Conservation (phyloP, 352 stramenopile species). For the Globisporangium middletonii region DNA sequence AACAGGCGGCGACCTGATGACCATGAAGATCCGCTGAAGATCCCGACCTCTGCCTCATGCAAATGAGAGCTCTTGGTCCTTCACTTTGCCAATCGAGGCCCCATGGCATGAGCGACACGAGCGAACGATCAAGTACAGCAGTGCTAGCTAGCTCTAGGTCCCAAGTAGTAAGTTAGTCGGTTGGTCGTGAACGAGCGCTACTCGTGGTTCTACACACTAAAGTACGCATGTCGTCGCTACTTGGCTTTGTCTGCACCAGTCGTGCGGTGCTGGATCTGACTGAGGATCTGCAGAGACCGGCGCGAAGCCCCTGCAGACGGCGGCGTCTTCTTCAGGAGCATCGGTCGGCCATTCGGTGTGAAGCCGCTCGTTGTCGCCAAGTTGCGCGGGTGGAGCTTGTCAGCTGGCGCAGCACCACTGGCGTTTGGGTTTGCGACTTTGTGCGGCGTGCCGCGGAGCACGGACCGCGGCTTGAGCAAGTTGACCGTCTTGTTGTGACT, state of each 20-base stretch:
- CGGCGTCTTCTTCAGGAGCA: constrained; percentile 50
- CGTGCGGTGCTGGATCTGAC: constrained; percentile 66
- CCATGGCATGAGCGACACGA: too few species aligned
- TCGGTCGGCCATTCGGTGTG: constrained; percentile 28
- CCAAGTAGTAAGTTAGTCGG: too few species aligned
- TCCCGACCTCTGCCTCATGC: too few species aligned
- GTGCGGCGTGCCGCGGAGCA: constrained; percentile 19
- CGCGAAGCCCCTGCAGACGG: constrained; percentile 58
- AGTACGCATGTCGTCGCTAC: background rate
- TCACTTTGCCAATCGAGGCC: too few species aligned
- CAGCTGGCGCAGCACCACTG: constrained; percentile 4
- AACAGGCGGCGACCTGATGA: background rate
- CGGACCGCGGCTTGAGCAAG: constrained; percentile 73
- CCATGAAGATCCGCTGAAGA: too few species aligned
- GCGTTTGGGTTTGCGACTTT: constrained; percentile 8
- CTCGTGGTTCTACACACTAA: background rate
- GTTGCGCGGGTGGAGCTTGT: constrained; percentile 12
- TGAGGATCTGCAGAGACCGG: constrained; percentile 77
- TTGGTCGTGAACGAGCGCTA: too few species aligned
- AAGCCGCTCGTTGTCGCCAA: constrained; percentile 15
- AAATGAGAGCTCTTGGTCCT: too few species aligned
- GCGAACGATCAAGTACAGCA: too few species aligned
- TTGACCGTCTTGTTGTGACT: constrained; percentile 55
- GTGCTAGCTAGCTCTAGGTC: too few species aligned
- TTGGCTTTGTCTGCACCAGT: constrained; percentile 16